Evolutionary conservation across 2,329 filamentous ascomycete species (phyloP), one percentile per base, ranked within the genome.

Genomic region (Arthrobotrys iridis): DNA sequence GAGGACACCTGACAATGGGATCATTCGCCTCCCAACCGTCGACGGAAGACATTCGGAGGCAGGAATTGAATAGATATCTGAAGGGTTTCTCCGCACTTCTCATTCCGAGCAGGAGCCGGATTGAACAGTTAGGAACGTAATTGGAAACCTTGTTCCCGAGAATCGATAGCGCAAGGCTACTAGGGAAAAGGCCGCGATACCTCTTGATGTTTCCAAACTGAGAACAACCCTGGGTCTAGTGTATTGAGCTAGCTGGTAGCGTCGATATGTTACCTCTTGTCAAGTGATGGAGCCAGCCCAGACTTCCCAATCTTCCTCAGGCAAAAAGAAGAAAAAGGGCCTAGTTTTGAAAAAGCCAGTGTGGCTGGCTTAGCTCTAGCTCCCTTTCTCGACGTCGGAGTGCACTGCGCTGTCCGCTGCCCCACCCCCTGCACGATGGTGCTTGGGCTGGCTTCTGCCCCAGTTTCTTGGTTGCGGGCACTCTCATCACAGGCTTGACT

Each of bases 311-410:
- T 40, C 22, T 41, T 35, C 24, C 40, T 65, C 68, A 60, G 52
- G 60, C 57, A 75, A 75, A 73, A 75, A 50, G 35, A 66, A n/a
- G n/a, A n/a, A n/a, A n/a, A n/a, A n/a, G n/a, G n/a, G n/a, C n/a
- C n/a, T n/a, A n/a, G n/a, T n/a, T n/a, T n/a, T n/a, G 66, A 46
- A 67, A 68, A 63, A 58, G 57, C 60, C 35, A 37, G 22, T 68
- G 71, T 75, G 71, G 71, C 71, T 75, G 71, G 71, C 63, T 75
- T 75, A 63, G 58, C 57, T 64, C 41, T 75, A 63, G 58, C 57
- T 64, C 41, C 63, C 46, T 65, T 68, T 67, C 64, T 67, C 57
- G 62, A 75, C 63, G 58, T 75, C 71, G 71, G 71, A 75, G 71
- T 75, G 71, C 70, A 57, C 70, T 68, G 55, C 63, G 63, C 71